Percentiles rank a stretch among this genome's conserved stretches.
These are phyloP conservation scores for Talaromyces sp. DNA, from an alignment of 2,329 filamentous ascomycete species.

Conservation along the genomic window DNA sequence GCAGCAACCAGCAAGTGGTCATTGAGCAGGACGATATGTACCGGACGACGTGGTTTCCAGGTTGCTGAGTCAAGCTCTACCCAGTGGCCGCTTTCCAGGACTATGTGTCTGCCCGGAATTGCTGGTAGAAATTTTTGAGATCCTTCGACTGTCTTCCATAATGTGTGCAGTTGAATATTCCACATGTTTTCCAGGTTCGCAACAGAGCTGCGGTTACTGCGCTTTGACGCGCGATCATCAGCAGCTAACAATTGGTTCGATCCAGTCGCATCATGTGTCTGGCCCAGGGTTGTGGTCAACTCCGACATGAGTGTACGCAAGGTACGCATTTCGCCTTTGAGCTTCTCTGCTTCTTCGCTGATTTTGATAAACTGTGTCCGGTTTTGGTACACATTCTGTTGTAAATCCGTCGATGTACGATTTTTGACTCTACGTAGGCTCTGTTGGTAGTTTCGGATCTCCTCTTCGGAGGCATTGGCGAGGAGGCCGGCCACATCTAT, in stretches of 20 bases:
- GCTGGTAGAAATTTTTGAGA: constrained; percentile 96
- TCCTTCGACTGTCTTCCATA: constrained; percentile 97
- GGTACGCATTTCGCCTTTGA: constrained; percentile 92
- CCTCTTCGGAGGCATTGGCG: constrained; percentile 79
- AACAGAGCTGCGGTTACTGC: constrained; percentile 86
- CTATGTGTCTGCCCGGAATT: constrained; percentile 83
- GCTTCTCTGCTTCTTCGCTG: constrained; percentile 96
- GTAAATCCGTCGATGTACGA: constrained; percentile 76
- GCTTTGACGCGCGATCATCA: constrained; percentile 50
- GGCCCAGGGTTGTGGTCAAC: constrained; percentile 66
- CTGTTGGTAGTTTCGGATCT: constrained; percentile 77
- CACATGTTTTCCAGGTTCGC: constrained; percentile 68
- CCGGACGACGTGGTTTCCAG: constrained; percentile 85
- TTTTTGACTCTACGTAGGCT: constrained; percentile 73
- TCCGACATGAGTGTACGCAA: constrained; percentile 89
- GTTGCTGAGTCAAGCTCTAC: constrained; percentile 96
- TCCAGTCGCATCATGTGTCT: constrained; percentile 46
- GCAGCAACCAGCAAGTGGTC: constrained; percentile 90
- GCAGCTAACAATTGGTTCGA: constrained; percentile 54
- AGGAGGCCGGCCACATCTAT: constrained; percentile 59
- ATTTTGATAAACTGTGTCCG: constrained; percentile 98
- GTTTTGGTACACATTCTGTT: constrained; percentile 96
- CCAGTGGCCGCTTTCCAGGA: constrained; percentile 90
- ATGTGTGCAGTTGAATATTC: constrained; percentile 66
- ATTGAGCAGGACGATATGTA: constrained; percentile 89